Evolutionary conservation across 148 eudicot genomes (phyloP).

Genomic region (Cornus florida): DNA sequence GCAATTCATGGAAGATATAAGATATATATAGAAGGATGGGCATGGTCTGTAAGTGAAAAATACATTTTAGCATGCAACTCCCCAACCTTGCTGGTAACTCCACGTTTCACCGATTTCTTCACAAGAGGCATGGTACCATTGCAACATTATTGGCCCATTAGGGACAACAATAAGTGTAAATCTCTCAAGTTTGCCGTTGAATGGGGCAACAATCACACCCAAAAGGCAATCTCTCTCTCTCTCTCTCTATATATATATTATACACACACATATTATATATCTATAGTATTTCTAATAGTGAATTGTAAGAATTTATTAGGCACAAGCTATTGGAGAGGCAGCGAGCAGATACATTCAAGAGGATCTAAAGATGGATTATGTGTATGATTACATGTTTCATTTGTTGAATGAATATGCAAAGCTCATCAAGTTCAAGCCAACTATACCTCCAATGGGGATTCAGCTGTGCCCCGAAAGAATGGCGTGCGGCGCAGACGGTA

Average conservation of each 20-base stretch:
- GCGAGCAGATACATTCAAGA: slow-evolving; percentile 43
- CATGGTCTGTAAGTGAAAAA: slow-evolving; percentile 72
- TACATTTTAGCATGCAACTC: slow-evolving; percentile 65
- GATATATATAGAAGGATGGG: slow-evolving; percentile 70
- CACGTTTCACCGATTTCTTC: slow-evolving; percentile 42
- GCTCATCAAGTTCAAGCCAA: slow-evolving; percentile 46
- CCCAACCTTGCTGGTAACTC: slow-evolving; percentile 46
- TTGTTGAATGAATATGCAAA: slow-evolving; percentile 51
- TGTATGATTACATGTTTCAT: slow-evolving; percentile 65
- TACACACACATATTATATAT: no score
- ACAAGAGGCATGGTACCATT: slow-evolving; percentile 47
- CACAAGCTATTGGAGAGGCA: slow-evolving; percentile 40
- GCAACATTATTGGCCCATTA: slow-evolving; percentile 62
- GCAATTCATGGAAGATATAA: slow-evolving; percentile 34
- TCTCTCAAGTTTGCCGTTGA: slow-evolving; percentile 64
- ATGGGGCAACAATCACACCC: slow-evolving; percentile 62
- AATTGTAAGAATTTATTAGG: slow-evolving; percentile 16
- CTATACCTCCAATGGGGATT: slow-evolving; percentile 31
- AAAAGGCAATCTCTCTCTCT: slow-evolving; percentile 29
- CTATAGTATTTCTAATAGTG: not conserved
- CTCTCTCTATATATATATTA: not conserved
- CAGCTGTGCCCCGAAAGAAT: slow-evolving; percentile 52
- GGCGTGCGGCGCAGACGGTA: slow-evolving; percentile 36
- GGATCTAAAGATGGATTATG: slow-evolving; percentile 45
- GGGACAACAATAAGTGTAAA: slow-evolving; percentile 37